These are phyloP conservation scores for Asterophora lycoperdoides DNA, from an alignment of 768 basidiomycete genomes.

Conservation along the genomic window DNA sequence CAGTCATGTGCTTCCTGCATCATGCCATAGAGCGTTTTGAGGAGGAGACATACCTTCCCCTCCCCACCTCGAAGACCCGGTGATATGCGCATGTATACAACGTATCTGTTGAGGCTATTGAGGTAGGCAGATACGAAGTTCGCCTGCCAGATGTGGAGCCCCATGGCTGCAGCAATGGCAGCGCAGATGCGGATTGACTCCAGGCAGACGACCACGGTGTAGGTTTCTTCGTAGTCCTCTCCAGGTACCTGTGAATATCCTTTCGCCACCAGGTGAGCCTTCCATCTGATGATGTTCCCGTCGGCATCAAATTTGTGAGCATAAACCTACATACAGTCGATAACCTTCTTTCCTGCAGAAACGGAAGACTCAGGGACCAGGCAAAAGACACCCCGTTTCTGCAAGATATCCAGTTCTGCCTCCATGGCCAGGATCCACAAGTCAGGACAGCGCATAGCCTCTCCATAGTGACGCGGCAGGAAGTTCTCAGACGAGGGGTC, in stretches of 20 bases:
- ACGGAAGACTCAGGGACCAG: no score
- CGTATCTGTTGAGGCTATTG: conserved; percentile 19
- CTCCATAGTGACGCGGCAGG: conserved; percentile 2
- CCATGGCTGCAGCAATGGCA: conserved; percentile 21
- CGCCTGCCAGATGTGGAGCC: conserved; percentile 26
- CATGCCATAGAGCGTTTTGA: no score
- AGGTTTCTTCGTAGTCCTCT: conserved; percentile 24
- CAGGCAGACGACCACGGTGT: not conserved
- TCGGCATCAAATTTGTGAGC: conserved; percentile 24
- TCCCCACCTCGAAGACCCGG: conserved; percentile 16
- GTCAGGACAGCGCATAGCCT: conserved; percentile 12
- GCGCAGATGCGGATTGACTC: conserved; percentile 14
- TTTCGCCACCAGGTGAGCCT: conserved; percentile 20
- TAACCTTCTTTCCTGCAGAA: no score
- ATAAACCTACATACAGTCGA: no score
- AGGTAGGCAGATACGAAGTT: conserved; percentile 34
- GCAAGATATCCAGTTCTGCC: conserved; percentile 17
- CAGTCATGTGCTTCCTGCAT: no score
- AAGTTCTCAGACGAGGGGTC: not conserved
- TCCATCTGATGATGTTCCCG: conserved; percentile 24
- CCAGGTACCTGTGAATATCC: conserved; percentile 30
- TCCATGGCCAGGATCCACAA: conserved; percentile 11
- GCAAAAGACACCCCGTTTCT: conserved; percentile 13
- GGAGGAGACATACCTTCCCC: no score
- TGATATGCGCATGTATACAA: conserved; percentile 12